Evolutionary conservation across 208 protist species (phyloP), one percentile per base, ranked within the genome.

Genomic region (Crithidia expoeki): DNA sequence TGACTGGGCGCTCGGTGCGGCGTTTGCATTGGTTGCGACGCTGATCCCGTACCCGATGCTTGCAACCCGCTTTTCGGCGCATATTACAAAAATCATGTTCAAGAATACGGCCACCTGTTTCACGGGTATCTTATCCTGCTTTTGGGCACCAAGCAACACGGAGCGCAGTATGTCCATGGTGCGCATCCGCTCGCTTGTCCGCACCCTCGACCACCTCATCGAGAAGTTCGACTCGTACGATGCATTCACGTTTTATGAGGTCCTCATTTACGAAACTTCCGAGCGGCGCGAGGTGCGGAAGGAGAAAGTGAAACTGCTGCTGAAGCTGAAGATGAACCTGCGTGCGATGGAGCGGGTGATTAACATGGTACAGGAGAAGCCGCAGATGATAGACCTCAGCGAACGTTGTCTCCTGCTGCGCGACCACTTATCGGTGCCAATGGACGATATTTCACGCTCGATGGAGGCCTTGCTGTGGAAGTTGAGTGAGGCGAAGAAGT

Each of bases 141-240:
- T 94, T 63, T 94, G 88, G 85, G 77, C 81, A 0, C 59, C 61
- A 28, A 87, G 75, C 53, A 94, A 91, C 79, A 87, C 80, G 46
- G 76, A 87, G 78, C 82, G 88, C 0, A 89, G 78, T 62, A 88
- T 91, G 84, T 72, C 65, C 36, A 94, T 94, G 88, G 85, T 90
- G 51, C 83, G 81, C 50, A 78, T 94, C 16, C 84, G 88, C 50
- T 76, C 74, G 23, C 67, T 90, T 32, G 79, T 85, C 0, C 76
- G 73, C 50, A 81, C 70, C 17, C 44, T 90, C 19, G 88, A 94
- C 70, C 60, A 72, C 38, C 70, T 89, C 46, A 76, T 93, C 32
- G 83, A 83, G 23, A 68, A 84, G 60, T 76, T 89, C 55, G 76
- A 83, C 59, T 46, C 50, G 1, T 62, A 83, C 59, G 83, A 90